phyloP scores from a whole-genome alignment of 768 basidiomycete species.

The Sistotremastrum suecicum region DNA sequence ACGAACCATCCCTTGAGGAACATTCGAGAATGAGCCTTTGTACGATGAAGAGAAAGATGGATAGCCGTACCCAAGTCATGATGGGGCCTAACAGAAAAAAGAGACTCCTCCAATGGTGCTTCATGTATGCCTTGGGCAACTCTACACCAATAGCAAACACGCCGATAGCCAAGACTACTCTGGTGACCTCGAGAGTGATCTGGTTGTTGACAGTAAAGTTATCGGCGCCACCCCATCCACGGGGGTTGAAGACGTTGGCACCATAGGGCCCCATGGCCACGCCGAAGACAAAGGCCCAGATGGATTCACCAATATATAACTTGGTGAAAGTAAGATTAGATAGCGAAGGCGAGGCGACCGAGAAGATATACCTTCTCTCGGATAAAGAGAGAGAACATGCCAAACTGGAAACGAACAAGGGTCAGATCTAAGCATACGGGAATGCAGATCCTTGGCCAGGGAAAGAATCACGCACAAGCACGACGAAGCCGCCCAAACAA shows the following conservation, averaged over 20 bases:
- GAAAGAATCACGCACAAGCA: conserved; percentile 34
- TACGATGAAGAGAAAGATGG: neutral
- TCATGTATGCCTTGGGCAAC: conserved; percentile 90
- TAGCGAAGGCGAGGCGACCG: neutral
- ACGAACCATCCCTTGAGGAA: conserved; percentile 78
- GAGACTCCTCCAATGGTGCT: conserved; percentile 83
- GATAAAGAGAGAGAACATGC: conserved; percentile 88
- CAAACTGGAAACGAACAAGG: conserved; percentile 40
- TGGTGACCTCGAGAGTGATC: conserved; percentile 80
- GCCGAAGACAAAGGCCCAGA: conserved; percentile 88
- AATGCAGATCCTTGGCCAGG: neutral
- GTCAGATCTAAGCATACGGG: neutral
- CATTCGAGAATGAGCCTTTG: conserved; percentile 4
- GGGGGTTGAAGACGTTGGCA: conserved; percentile 69
- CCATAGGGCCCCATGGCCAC: conserved; percentile 86
- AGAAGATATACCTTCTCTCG: conserved; percentile 56
- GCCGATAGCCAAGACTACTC: conserved; percentile 88
- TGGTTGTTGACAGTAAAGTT: conserved; percentile 39
- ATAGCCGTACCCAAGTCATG: conserved; percentile 63
- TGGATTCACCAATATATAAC: conserved; percentile 93
- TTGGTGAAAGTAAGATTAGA: conserved; percentile 13
- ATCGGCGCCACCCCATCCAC: conserved; percentile 43
- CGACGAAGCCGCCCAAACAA: conserved; percentile 69
- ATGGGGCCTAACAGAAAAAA: conserved; percentile 71
- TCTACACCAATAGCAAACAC: conserved; percentile 99